Evolutionary conservation across 1,284 basidiomycete genomes (phyloP), one percentile per base, ranked within the genome.

Genomic region (Retiboletus flavoniger): DNA sequence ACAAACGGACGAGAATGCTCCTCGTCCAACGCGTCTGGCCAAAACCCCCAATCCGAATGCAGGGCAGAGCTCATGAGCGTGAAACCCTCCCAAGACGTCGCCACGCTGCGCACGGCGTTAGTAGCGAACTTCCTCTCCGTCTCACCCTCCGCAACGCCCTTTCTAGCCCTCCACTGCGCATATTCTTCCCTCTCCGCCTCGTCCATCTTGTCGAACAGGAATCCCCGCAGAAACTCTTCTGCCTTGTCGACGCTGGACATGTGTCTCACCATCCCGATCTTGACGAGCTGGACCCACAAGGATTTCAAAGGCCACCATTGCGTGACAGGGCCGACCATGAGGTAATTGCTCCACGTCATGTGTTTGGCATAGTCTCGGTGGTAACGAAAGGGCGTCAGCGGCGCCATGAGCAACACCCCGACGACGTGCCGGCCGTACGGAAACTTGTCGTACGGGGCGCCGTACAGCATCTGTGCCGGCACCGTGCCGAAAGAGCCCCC

Each of bases 401-500:
- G 69, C 3, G 70, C 76, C 31, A 78, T 62, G 43, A 85, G 73
- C 40, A 84, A 57, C 55, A 82, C 68, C 5, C 77, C 78, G 13
- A 63, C 69, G 56, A 84, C 74, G 50, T 74, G 66, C 11, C 70
- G 65, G 14, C 78, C 79, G 26, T 75, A 72, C 3, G 81, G 80
- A 59, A 85, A 84, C 17, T 67, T 59, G 59, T 77, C 73, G 65
- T 78, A 78, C 0, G 78, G 62, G 0, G 80, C 75, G 4, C 78
- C 80, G 55, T 79, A 83, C 24, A 85, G 62, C 34, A 84, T 80
- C 69, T 85, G 83, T 0, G 82, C 79, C 7, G 77, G 68, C 5
- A 76, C 73, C 0, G 78, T 79, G 21, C 83, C 84, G 55, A 77
- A 81, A 7, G 80, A 80, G 13, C 80, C 78, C 1, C 79, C 83